phyloP scores from a whole-genome alignment of 2,329 filamentous ascomycete genomes.

The Myriosclerotinia duriaeana region DNA sequence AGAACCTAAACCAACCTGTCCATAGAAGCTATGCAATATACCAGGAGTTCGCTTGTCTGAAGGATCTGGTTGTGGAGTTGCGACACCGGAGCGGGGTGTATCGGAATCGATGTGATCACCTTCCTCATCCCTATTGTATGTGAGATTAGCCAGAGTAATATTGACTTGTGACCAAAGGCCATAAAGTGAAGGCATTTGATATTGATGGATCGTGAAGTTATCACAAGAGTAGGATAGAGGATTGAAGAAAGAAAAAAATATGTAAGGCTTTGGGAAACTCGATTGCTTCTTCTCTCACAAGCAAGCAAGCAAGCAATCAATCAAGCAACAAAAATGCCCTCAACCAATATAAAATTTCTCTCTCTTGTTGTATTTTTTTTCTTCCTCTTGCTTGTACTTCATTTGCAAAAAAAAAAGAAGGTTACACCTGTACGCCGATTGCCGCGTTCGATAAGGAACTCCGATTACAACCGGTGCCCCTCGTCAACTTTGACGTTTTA shows the following conservation, averaged over 20 bases:
- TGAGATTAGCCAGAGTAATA: conserved; percentile 36
- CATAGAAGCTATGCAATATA: conserved; percentile 94
- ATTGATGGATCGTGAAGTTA: neutral
- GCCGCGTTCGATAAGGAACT: conserved; percentile 36
- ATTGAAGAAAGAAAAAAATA: conserved; percentile 1
- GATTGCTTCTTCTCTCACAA: neutral
- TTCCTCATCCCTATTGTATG: conserved; percentile 56
- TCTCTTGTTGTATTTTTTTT: conserved; percentile 12
- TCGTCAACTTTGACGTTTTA: conserved; percentile 35
- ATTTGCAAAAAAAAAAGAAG: conserved; percentile 10
- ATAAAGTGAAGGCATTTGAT: conserved; percentile 16
- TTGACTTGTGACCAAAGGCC: conserved; percentile 25
- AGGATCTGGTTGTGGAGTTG: conserved; percentile 89
- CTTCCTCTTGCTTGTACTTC: conserved; percentile 21
- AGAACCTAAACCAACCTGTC: conserved; percentile 95
- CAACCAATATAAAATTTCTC: conserved; percentile 7
- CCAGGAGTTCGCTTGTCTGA: conserved; percentile 93
- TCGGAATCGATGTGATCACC: conserved; percentile 78
- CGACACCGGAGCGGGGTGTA: conserved; percentile 85
- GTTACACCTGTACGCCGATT: conserved; percentile 30
- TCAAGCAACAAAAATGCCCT: neutral
- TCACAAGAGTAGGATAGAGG: neutral
- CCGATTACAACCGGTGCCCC: conserved; percentile 33
- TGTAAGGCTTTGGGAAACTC: neutral
- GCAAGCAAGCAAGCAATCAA: conserved; percentile 6